Evolutionary conservation across 108 stramenopile species (phyloP), one percentile per base, ranked within the genome.

Genomic region (Nitzschia palea): DNA sequence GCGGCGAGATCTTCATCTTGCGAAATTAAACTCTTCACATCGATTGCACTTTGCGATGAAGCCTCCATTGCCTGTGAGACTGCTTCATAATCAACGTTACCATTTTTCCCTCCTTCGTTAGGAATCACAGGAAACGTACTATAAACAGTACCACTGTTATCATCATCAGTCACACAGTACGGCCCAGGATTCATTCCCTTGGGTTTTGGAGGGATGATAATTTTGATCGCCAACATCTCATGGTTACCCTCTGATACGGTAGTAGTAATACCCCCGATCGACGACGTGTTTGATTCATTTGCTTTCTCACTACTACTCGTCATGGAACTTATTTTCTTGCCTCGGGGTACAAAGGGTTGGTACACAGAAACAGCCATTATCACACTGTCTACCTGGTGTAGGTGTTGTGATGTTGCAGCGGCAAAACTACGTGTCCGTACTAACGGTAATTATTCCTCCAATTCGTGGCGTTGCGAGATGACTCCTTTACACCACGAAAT

Each of bases 1-100:
- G 73, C 17, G 15, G 62, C 53, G 14, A 74, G 53, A 20, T 61
- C 50, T 54, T 54, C 48, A 27, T 74, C 73, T 25, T 74, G 62
- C 20, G 10, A 42, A 2, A 60, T 15, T 2, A 48, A 4, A 48
- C 15, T 48, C n/a, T 48, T 48, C 15, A 48, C 4, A 4, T 20
- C 47, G 22, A 48, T 48, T 10, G 37, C 37, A 40, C 10, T 10
- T 10, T 40, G 6, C 6, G 10, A 40, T 10, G 37, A 40, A 40
- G 37, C 12, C 37, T 12, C 12, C 4, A 5, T 20, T 20, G 18
- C 47, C 22, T 18, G 8, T 4, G n/a, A n/a, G 18, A n/a, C 4
- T 4, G 8, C 15, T 5, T 20, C 15, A 48, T 48, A 12, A 18
- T 8, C 22, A 10, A 48, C 18, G 22, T 20, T 18, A 4, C 22